Percentiles rank a stretch among this genome's conserved stretches.
Evolutionary conservation across 2,329 filamentous ascomycete species (phyloP).

Genomic region (Colletotrichum scovillei): DNA sequence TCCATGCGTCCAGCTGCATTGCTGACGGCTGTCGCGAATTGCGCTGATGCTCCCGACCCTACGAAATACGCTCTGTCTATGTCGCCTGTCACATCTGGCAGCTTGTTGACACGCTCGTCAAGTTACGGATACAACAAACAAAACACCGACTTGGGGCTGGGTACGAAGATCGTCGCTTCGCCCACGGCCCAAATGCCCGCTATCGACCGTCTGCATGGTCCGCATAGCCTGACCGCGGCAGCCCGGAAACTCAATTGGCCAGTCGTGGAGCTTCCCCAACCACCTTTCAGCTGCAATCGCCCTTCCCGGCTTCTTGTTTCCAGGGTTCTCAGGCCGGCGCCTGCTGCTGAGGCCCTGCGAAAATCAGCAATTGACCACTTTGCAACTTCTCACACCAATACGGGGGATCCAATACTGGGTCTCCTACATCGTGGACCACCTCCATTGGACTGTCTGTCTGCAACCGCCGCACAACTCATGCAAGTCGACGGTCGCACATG

Average conservation of each 20-base stretch:
- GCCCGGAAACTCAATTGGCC: conserved; percentile 26
- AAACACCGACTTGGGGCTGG: conserved; percentile 20
- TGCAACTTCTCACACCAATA: not conserved
- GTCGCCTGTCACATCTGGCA: conserved; percentile 16
- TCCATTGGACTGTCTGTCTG: conserved; percentile 39
- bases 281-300: conserved; percentile 28
- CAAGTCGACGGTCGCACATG: conserved; percentile 32
- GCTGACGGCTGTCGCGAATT: conserved; percentile 15
- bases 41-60: not conserved
- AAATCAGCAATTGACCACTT: conserved; percentile 9
- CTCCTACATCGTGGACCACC: conserved; percentile 45
- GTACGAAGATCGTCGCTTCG: conserved; percentile 32
- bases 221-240: conserved; percentile 14
- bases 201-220: conserved; percentile 33
- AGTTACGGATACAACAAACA: not conserved
- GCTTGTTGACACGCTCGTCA: conserved; percentile 8
- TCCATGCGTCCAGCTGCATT: conserved; percentile 9
- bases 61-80: not conserved
- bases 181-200: conserved; percentile 27
- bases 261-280: conserved; percentile 26
- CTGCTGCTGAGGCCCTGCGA: conserved; percentile 15
- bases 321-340: conserved; percentile 7
- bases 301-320: conserved; percentile 12
- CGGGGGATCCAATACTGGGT: conserved; percentile 21
- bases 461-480: conserved; percentile 31